Percentiles rank a stretch among this genome's conserved stretches.
Evolutionary conservation across 176 grass and related monocot species (phyloP).

Genomic region (Oryza officinalis): DNA sequence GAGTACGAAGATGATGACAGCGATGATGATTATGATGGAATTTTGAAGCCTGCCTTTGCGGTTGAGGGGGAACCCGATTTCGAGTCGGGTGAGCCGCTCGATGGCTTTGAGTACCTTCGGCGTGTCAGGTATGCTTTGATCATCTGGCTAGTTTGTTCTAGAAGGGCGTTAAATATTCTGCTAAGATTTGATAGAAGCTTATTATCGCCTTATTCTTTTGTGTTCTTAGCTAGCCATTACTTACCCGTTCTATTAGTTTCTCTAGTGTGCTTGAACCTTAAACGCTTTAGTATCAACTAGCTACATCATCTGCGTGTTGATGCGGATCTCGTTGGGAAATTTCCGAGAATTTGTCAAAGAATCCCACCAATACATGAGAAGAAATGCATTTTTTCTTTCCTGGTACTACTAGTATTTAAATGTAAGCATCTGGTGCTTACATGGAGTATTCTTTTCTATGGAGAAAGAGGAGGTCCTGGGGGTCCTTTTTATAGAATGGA

Average conservation of each 20-base stretch:
- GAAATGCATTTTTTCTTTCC: no score
- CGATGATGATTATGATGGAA: slow-evolving; percentile 67
- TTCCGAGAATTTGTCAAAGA: no score
- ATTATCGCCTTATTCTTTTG: background rate
- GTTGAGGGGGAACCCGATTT: slow-evolving; percentile 93
- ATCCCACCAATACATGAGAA: no score
- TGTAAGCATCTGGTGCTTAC: no score
- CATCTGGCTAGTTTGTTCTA: background rate
- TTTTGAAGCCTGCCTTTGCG: slow-evolving; percentile 75
- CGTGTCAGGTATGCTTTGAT: slow-evolving; percentile 68
- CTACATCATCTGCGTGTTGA: no score
- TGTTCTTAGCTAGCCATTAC: background rate
- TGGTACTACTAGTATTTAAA: no score
- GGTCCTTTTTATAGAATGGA: no score
- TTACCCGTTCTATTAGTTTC: background rate
- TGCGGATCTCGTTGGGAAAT: no score
- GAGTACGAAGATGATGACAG: slow-evolving; percentile 57
- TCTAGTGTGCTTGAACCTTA: no score
- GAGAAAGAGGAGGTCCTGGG: no score
- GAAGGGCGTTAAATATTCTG: background rate
- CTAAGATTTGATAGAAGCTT: background rate
- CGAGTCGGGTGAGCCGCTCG: slow-evolving; percentile 70
- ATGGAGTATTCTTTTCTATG: no score
- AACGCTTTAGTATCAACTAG: no score
- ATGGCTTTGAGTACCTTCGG: slow-evolving; percentile 91